phyloP scores from a whole-genome alignment of 805 yeast species.

The Trichomonascus vanleenenianus region DNA sequence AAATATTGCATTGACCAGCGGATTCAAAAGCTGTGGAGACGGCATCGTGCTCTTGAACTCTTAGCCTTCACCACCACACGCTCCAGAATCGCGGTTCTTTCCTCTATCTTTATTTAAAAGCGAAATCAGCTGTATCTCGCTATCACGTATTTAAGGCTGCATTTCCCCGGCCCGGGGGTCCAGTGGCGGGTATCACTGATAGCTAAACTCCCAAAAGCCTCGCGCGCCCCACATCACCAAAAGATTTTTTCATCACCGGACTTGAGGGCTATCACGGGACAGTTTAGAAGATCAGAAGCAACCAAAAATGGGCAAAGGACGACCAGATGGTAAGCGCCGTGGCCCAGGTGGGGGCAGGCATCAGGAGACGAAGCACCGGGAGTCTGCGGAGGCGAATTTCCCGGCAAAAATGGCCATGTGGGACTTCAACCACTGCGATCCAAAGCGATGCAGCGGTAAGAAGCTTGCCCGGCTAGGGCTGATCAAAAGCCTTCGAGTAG shows the following conservation, averaged over 20 bases:
- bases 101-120: too few species aligned
- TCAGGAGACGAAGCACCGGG: constrained; percentile 10
- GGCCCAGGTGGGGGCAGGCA: constrained; percentile 3
- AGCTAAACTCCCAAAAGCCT: background rate
- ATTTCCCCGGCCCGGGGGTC: too few species aligned
- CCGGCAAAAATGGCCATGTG: constrained; percentile 94
- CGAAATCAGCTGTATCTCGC: too few species aligned
- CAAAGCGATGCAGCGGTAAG: constrained; percentile 94
- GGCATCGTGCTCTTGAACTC: too few species aligned
- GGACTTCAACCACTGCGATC: constrained; percentile 98
- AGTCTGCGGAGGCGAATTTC: constrained; percentile 33
- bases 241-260: background rate
- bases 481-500: constrained; percentile 72
- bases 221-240: background rate
- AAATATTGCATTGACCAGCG: constrained; percentile 57
- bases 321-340: constrained; percentile 5
- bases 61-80: too few species aligned
- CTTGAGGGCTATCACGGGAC: background rate
- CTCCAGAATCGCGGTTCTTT: too few species aligned
- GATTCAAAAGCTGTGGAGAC: constrained; percentile 35
- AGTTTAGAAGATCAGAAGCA: background rate
- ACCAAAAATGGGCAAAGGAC: background rate
- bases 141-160: too few species aligned
- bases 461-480: constrained; percentile 83
- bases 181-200: too few species aligned